Conservation (phyloP, 108 stramenopile genomes). For the Mayamaea pseudoterrestris region DNA sequence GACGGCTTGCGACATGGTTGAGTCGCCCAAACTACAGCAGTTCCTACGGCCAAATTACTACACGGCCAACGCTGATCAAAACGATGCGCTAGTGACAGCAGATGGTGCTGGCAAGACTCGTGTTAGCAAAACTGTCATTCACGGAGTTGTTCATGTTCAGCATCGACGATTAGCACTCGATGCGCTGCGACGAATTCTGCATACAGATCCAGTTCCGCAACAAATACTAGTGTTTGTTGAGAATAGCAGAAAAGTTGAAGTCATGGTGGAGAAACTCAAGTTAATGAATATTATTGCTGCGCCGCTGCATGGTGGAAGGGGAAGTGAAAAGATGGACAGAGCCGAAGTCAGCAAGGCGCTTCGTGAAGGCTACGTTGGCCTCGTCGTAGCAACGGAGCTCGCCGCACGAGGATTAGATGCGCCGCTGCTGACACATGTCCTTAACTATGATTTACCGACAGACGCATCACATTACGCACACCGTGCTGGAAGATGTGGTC, state of each 20-base stretch:
- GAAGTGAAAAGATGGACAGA: constrained; percentile 73
- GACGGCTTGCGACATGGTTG: constrained; percentile 70
- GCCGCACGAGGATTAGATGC: constrained; percentile 83
- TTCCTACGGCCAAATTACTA: constrained; percentile 55
- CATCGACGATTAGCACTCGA: constrained; percentile 67
- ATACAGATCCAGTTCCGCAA: constrained; percentile 79
- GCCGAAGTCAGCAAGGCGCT: constrained; percentile 73
- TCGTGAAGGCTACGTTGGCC: constrained; percentile 74
- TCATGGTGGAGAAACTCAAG: constrained; percentile 65
- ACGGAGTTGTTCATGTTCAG: constrained; percentile 68
- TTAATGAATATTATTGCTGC: constrained; percentile 75
- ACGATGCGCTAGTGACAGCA: constrained; percentile 45
- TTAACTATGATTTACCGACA: constrained; percentile 84
- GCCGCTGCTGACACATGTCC: constrained; percentile 77
- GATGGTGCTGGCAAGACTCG: constrained; percentile 16
- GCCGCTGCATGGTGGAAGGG: constrained; percentile 58
- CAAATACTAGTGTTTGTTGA: constrained; percentile 84
- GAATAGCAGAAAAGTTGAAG: constrained; percentile 59
- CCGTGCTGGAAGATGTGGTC: constrained; percentile 73
- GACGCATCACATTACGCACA: constrained; percentile 84
- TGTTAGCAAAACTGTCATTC: constrained; percentile 73
- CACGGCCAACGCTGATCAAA: constrained; percentile 55
- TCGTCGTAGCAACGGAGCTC: constrained; percentile 81
- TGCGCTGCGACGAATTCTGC: constrained; percentile 55
- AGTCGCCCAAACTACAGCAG: constrained; percentile 22